Evolutionary conservation across 2,329 filamentous ascomycete genomes (phyloP), one percentile per base, ranked within the genome.

Genomic region (Fusarium setosum): DNA sequence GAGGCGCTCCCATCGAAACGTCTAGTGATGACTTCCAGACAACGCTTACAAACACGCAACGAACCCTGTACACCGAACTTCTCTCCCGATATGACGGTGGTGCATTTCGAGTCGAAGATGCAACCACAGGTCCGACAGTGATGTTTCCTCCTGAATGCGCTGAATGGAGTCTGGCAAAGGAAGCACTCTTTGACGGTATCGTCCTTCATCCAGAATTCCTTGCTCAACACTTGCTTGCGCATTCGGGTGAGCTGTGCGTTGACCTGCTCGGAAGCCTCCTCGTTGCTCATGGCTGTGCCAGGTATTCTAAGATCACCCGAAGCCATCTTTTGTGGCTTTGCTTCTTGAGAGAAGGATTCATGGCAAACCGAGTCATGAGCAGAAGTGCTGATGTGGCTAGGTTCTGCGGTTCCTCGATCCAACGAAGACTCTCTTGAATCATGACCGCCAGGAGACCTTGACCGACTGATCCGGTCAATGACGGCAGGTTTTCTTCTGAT

Each of bases 201-300:
- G 75, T 99, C 96, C 60, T 94, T 92, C 96, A 99, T 99, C 96
- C 95, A 98, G 71, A 97, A 98, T 70, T 98, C 94, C 73, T 94
- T 96, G 75, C 92, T 97, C 42, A 98, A 81, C 8, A 99, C 90
- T 73, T 95, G 94, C 72, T 93, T 92, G 63, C 91, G 89, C 83
- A 97, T 91, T 69, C 92, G 90, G 48, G 88, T 88, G 7, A 91
- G 79, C 54, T 86, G 84, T 9, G 86, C 84, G 70, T 82, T 89
- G 58, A 90, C 87, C 47, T 83, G 81, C 59, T 88, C 87, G 3
- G 85, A 84, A 6, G 83, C 84, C 3, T 85, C 85, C 68, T 88
- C 86, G 31, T 73, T 72, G 55, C 84, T 84, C 10, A 80, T 79
- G 13, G 83, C 85, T 2, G 86, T 88, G 1, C 86, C 86, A 0